Conservation (phyloP, 371 early-diverging fungal genomes). For the Conidiobolus incongruus region DNA sequence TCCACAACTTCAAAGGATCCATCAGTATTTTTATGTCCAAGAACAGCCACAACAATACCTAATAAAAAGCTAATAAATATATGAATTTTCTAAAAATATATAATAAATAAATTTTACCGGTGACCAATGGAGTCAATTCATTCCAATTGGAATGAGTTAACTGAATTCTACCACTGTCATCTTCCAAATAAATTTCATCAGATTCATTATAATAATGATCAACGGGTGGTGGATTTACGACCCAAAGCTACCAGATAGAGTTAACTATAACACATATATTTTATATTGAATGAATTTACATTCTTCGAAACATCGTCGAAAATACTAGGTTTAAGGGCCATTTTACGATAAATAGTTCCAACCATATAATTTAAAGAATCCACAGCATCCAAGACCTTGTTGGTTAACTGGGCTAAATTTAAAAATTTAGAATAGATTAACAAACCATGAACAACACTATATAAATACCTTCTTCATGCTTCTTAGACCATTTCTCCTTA, state of each 20-base stretch:
- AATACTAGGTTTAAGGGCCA: conserved; percentile 64
- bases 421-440: background rate
- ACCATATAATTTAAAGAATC: conserved; percentile 26
- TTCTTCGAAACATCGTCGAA: conserved; percentile 54
- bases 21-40: conserved; percentile 40
- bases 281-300: conserved; percentile 12
- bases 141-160: conserved; percentile 17
- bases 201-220: conserved; percentile 34
- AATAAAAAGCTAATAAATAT: conserved; percentile 7
- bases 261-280: background rate
- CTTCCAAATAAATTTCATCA: conserved; percentile 58
- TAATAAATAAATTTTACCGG: too few relatives aligned
- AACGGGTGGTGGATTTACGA: conserved; percentile 29
- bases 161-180: conserved; percentile 73
- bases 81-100: too few relatives aligned
- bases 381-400: conserved; percentile 44
- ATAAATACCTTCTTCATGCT: background rate
- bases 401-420: background rate
- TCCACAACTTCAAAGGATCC: conserved; percentile 71
- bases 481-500: background rate
- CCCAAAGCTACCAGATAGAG: conserved; percentile 23
- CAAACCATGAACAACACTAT: background rate
- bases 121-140: too few relatives aligned
- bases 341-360: conserved; percentile 67
- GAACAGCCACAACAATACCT: conserved; percentile 50